Base-by-base conservation (phyloP, 2,329 filamentous ascomycete genomes). In the Westerdykella sp. region DNA sequence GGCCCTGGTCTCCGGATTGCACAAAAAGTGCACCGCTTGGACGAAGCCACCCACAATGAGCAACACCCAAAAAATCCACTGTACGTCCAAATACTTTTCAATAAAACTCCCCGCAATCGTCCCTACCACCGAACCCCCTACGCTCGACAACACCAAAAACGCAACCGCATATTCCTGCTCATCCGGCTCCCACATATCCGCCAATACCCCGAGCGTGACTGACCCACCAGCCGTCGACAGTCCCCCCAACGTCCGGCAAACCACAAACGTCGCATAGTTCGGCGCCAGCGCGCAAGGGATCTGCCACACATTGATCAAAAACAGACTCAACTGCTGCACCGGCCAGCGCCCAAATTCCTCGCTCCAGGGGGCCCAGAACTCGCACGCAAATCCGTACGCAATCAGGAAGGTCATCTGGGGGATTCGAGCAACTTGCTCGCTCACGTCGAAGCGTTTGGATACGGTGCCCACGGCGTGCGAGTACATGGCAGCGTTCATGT, bases 321-420 rank as follows among this genome's bases (percentile, higher is more conserved):
- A 76, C 42, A 93, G 69, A 31, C 81, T 85, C 18, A 76, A 68
- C 72, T 91, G 87, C 16, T 91, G 73, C 43, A 93, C 77, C 1
- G 83, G 83, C 71, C 81, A 85, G 39, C 87, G 79, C 15, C 87
- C 87, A 39, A 91, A 73, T 57, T 93, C 87, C 63, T 94, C 87
- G 37, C 80, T 85, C 85, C 87, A 93, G 0, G 75, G 76, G 2
- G 76, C 76, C 75, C 75, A 78, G 2, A 78, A 70, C 52, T 69
- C 66, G 42, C 69, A 70, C 2, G 67, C 68, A 48, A 79, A 77
- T 10, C 72, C 73, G 49, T 78, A 79, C 0, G 67, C 58, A 14
- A 78, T 65, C 2, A 79, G 63, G 57, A 77, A 79, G 4, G 73
- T 58, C 49, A 70, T 71, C 15, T 74, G 72, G 10, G 72, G 72